phyloP scores from a whole-genome alignment of 345 rosid species.

The Zanthoxylum bungeanum region DNA sequence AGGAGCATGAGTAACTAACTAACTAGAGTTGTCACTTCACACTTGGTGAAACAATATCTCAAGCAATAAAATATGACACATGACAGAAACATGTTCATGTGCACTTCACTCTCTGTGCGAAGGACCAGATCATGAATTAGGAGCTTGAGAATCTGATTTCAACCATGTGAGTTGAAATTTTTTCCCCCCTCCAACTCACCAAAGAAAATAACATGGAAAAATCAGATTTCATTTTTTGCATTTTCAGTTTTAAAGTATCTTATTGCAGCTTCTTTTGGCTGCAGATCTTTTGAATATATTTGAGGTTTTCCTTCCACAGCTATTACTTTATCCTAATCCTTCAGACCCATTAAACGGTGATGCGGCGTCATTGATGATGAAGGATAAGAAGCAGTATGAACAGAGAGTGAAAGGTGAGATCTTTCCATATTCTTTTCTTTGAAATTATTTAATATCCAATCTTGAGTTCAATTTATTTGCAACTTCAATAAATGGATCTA shows the following conservation, averaged over 20 bases:
- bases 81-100: too few species aligned
- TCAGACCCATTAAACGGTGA: slow-evolving; percentile 39
- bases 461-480: neutral
- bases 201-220: too few species aligned
- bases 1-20: too few species aligned
- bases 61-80: too few species aligned
- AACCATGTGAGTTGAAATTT: too few species aligned
- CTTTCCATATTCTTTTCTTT: neutral
- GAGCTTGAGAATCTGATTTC: too few species aligned
- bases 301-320: slow-evolving; percentile 40
- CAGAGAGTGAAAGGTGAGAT: slow-evolving; percentile 33
- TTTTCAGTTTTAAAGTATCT: slow-evolving; percentile 3
- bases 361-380: slow-evolving; percentile 40
- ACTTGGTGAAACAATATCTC: too few species aligned
- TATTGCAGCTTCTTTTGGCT: slow-evolving; percentile 16
- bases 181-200: too few species aligned
- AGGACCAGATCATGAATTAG: too few species aligned
- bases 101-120: too few species aligned
- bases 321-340: slow-evolving; percentile 39
- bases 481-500: neutral
- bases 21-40: too few species aligned
- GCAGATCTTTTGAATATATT: slow-evolving; percentile 39
- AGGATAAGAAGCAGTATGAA: slow-evolving; percentile 30
- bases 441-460: neutral
- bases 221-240: neutral